A percentile compares a stretch with the other conserved stretches of the same genome.
Conservation (phyloP, 2,329 filamentous ascomycete species). For the Fusarium dlaminii region DNA sequence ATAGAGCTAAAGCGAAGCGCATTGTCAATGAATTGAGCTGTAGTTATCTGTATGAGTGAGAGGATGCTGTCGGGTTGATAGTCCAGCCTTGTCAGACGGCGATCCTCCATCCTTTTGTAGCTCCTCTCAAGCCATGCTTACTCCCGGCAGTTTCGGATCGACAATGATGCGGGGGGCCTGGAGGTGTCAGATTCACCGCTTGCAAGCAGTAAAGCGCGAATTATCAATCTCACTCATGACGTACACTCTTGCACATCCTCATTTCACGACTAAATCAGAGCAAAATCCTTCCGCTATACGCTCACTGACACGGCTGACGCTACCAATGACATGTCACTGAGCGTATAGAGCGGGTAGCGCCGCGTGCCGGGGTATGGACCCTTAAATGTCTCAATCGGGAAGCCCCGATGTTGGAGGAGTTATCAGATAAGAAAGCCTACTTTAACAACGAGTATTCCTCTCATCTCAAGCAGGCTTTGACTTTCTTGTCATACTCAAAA, state of each 20-base stretch:
- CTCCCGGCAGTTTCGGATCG: neutral
- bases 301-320: neutral
- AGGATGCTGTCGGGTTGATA: accelerated
- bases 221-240: conserved; percentile 2
- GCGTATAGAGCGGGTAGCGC: neutral
- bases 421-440: conserved; percentile 8
- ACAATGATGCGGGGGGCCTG: conserved; percentile 4
- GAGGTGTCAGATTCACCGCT: conserved; percentile 3
- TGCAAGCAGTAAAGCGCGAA: conserved; percentile 1
- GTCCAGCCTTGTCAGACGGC: neutral
- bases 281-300: neutral
- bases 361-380: neutral
- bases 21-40: neutral
- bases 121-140: neutral
- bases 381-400: neutral
- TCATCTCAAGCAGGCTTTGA: neutral
- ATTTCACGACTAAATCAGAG: neutral
- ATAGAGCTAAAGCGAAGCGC: neutral
- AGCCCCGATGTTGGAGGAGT: neutral
- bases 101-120: neutral
- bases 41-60: neutral
- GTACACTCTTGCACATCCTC: neutral
- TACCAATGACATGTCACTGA: neutral
- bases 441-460: neutral
- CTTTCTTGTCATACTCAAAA: neutral